A percentile compares a stretch with the other conserved stretches of the same genome.
Evolutionary conservation across 225 moss, liverwort and hornwort genomes (phyloP).

Genomic region (Bryoerythrophyllum caledonicum): DNA sequence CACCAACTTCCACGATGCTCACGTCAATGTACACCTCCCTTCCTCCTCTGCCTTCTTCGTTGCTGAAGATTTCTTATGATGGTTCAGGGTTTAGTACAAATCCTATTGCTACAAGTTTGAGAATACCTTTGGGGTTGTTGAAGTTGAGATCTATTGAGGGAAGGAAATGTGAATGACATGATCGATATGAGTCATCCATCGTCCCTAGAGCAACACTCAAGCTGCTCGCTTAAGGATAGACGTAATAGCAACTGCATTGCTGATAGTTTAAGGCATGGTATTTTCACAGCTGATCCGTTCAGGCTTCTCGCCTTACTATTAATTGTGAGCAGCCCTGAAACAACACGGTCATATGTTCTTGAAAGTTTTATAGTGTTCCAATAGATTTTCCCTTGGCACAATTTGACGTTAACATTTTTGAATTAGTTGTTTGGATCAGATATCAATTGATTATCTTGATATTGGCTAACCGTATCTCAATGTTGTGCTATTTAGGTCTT

Average conservation of each 20-base stretch:
- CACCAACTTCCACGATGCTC: no score
- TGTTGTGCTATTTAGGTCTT: conserved; percentile 17
- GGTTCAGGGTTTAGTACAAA: no score
- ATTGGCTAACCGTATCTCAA: neutral
- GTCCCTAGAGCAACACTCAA: conserved; percentile 7
- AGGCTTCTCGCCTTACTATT: conserved; percentile 62
- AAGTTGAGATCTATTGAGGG: conserved; percentile 2
- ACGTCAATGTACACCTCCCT: no score
- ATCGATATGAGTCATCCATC: neutral
- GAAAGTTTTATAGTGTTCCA: neutral
- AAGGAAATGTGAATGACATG: neutral
- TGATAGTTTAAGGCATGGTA: conserved; percentile 31
- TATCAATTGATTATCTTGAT: neutral
- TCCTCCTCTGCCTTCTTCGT: no score
- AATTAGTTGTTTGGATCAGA: neutral
- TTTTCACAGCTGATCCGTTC: conserved; percentile 66
- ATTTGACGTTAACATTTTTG: neutral
- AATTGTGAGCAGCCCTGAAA: conserved; percentile 43
- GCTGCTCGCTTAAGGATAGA: neutral
- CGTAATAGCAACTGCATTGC: conserved; percentile 18
- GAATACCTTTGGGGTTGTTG: conserved; percentile 11
- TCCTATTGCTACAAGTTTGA: conserved; percentile 15
- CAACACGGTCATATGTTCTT: neutral
- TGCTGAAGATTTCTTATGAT: no score
- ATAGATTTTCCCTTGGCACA: neutral